Evolutionary conservation across 441 rosid genomes (phyloP).

Genomic region (Eugenia klotzschiana): DNA sequence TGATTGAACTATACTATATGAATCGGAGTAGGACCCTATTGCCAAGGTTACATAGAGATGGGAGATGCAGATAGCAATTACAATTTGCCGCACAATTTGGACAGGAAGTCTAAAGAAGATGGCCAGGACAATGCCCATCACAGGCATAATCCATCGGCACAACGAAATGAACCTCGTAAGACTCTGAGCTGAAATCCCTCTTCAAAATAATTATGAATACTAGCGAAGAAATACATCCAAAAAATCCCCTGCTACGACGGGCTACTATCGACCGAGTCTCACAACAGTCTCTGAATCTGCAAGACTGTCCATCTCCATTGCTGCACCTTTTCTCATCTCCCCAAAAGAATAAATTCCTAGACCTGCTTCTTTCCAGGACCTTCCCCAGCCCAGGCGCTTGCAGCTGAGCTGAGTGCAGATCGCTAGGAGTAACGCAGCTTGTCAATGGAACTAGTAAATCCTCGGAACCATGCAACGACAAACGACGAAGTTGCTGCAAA

Average conservation of each 20-base stretch:
- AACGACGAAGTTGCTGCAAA: neutral
- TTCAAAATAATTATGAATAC: neutral
- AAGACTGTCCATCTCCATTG: neutral
- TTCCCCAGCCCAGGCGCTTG: neutral
- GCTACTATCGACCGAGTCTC: neutral
- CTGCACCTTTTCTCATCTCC: neutral
- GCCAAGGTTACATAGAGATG: neutral
- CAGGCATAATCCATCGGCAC: neutral
- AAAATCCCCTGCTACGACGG: neutral
- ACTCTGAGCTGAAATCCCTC: neutral
- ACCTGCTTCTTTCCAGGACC: neutral
- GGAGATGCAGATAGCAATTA: neutral
- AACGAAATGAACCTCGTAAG: neutral
- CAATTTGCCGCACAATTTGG: neutral
- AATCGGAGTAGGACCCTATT: neutral
- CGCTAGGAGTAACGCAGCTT: neutral
- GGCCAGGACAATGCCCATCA: neutral
- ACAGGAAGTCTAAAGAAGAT: neutral
- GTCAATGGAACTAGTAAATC: neutral
- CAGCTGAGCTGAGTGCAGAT: neutral
- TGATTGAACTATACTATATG: neutral
- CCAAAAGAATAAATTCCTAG: neutral
- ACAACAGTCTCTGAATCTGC: neutral
- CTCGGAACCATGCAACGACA: neutral
- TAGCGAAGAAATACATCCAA: neutral